Base-by-base conservation (phyloP, 441 rosid species). In the Brassica hybrid region DNA sequence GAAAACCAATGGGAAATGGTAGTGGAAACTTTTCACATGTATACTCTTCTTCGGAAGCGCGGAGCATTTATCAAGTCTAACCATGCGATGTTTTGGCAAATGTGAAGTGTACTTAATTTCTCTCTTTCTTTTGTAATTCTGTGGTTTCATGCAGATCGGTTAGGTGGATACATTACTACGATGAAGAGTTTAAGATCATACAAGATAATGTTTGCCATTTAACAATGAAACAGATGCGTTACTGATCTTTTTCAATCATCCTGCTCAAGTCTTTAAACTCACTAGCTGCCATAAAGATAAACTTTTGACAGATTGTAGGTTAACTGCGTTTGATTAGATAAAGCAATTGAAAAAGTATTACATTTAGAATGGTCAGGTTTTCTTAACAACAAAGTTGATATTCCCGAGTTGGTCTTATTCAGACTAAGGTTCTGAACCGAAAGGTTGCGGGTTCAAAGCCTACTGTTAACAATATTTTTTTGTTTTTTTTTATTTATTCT, bases 331-430 rank as follows among this genome's bases (percentile, higher is more conserved):
- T 41, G 48, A 41, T 21, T 21, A 21, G 23, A 21, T 21, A 21
- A 21, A 21, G 23, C 23, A 21, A 21, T 21, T 21, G 23, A 21
- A 21, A 21, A 21, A 21, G 23, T 21, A 21, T 21, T 21, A 21
- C 23, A 21, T 21, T 21, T 21, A 21, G 23, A 21, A 21, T 21
- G 23, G 23, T 21, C 32, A 27, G 32, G 6, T 27, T 27, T 27
- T 0, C 23, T 21, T 4, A 11, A 3, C 1, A 63, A 9, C 16
- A 34, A 32, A 3, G 94, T 90, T 89, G 94, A 89, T 85, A 90
- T 91, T 98, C 94, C 94, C 97, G 97, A 96, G 97, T 87, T 91
- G 95, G 98, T 90, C 96, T 89, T 89, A 89, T 94, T 97, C 93
- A 91, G 94, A 88, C 90, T 91, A 90, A 90, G 97, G 94, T 94